phyloP scores from a whole-genome alignment of 305 asterid genomes.

The Rubia balearica region DNA sequence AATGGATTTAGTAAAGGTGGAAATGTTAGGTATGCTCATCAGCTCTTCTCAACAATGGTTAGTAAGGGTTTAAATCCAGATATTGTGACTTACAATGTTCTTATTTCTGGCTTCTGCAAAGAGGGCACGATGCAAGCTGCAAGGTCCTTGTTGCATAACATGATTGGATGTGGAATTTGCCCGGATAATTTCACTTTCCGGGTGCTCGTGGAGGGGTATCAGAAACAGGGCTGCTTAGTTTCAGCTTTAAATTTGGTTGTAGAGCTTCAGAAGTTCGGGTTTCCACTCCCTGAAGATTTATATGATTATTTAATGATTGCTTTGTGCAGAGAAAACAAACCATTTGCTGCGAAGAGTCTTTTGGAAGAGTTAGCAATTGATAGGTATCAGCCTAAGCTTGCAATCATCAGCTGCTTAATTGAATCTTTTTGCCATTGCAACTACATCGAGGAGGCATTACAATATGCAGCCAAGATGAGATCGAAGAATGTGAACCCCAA shows the following conservation, averaged over 20 bases:
- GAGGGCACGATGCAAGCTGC: constrained; percentile 81
- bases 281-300: constrained; percentile 43
- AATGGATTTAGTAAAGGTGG: constrained; percentile 66
- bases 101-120: constrained; percentile 66
- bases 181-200: constrained; percentile 68
- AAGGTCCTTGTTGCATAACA: constrained; percentile 50
- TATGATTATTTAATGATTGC: constrained; percentile 52
- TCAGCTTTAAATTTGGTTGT: constrained; percentile 65
- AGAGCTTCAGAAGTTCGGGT: constrained; percentile 52
- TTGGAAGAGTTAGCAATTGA: constrained; percentile 40
- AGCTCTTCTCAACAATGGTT: constrained; percentile 54
- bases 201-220: constrained; percentile 64
- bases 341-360: constrained; percentile 77
- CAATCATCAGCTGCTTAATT: constrained; percentile 44
- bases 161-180: constrained; percentile 50
- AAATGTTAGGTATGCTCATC: constrained; percentile 54
- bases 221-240: constrained; percentile 44
- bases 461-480: constrained; percentile 48
- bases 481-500: constrained; percentile 41
- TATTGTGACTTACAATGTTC: constrained; percentile 50
- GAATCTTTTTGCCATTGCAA: constrained; percentile 52
- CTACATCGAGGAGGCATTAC: constrained; percentile 46
- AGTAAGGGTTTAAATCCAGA: constrained; percentile 63
- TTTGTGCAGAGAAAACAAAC: constrained; percentile 59
- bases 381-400: constrained; percentile 37